A percentile compares a stretch with the other conserved stretches of the same genome.
Evolutionary conservation across 2,329 filamentous ascomycete genomes (phyloP).

Genomic region (Ceratocystis destructans): DNA sequence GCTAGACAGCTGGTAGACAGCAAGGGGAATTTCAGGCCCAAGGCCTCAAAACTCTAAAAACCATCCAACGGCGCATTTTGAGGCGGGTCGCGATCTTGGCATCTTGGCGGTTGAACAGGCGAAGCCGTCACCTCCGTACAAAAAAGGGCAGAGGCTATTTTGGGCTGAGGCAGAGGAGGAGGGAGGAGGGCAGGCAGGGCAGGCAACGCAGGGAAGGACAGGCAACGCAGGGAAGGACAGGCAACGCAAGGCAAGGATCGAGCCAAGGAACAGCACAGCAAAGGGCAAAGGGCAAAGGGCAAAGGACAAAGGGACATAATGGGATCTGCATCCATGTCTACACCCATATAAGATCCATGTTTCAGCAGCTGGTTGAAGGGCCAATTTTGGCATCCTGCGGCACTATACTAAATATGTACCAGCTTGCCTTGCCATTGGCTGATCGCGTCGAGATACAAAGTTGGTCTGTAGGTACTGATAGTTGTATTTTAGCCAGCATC

Average conservation of each 20-base stretch:
- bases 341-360: too few species aligned
- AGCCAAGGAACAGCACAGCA: too few species aligned
- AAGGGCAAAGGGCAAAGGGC: too few species aligned
- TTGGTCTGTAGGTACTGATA: accelerated
- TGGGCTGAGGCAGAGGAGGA: not conserved
- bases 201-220: too few species aligned
- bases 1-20: not conserved
- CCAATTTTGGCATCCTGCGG: too few species aligned
- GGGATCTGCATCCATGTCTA: too few species aligned
- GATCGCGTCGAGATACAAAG: not conserved
- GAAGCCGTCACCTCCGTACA: not conserved
- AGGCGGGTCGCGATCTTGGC: not conserved
- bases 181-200: not conserved
- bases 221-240: too few species aligned
- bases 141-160: not conserved
- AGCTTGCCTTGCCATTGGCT: too few species aligned
- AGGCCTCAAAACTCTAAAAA: not conserved
- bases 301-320: too few species aligned
- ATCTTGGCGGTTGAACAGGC: not conserved
- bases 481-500: not conserved
- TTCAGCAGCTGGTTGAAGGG: too few species aligned
- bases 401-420: too few species aligned
- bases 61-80: not conserved
- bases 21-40: not conserved
- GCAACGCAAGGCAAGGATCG: too few species aligned